Conservation (phyloP, 768 basidiomycete species). For the Macrolepiota fuliginosa region DNA sequence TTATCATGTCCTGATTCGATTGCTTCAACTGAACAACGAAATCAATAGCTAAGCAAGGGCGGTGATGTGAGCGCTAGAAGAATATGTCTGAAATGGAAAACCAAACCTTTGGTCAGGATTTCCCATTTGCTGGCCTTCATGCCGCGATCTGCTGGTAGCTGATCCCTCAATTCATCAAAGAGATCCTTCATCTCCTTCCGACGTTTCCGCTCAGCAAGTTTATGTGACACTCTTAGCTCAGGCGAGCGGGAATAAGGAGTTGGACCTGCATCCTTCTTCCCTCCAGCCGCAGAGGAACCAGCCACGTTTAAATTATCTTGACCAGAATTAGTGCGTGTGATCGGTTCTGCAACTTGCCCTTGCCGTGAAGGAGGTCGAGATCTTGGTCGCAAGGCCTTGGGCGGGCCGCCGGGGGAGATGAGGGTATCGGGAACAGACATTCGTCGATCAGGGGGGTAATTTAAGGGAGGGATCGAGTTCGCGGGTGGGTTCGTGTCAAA, state of each 20-base stretch:
- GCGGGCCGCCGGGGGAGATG: slow-evolving; percentile 38
- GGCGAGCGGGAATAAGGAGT: slow-evolving; percentile 96
- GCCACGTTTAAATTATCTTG: slow-evolving; percentile 44
- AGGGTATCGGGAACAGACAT: slow-evolving; percentile 73
- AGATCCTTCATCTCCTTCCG: slow-evolving; percentile 99
- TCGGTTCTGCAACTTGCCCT: slow-evolving; percentile 33
- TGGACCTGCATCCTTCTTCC: slow-evolving; percentile 49
- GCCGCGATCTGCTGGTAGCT: slow-evolving; percentile 86
- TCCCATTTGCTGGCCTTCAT: slow-evolving; percentile 99
- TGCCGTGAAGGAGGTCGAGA: slow-evolving; percentile 74
- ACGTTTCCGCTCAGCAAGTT: slow-evolving; percentile 94
- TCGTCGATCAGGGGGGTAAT: slow-evolving; percentile 64
- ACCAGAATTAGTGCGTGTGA: slow-evolving; percentile 36
- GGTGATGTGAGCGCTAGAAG: not conserved
- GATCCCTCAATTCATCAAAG: slow-evolving; percentile 94
- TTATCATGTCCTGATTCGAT: slow-evolving; percentile 69
- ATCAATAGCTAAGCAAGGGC: slow-evolving; percentile 63
- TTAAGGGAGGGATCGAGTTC: slow-evolving; percentile 55
- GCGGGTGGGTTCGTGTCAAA: slow-evolving; percentile 48
- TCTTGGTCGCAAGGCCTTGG: slow-evolving; percentile 54
- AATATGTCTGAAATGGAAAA: slow-evolving; percentile 11
- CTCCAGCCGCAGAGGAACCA: slow-evolving; percentile 32
- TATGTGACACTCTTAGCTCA: slow-evolving; percentile 93
- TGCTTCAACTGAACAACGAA: slow-evolving; percentile 80
- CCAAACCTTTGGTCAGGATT: slow-evolving; percentile 90